Evolutionary conservation across 2,329 filamentous ascomycete species (phyloP).

Genomic region (Penicillium sp.): DNA sequence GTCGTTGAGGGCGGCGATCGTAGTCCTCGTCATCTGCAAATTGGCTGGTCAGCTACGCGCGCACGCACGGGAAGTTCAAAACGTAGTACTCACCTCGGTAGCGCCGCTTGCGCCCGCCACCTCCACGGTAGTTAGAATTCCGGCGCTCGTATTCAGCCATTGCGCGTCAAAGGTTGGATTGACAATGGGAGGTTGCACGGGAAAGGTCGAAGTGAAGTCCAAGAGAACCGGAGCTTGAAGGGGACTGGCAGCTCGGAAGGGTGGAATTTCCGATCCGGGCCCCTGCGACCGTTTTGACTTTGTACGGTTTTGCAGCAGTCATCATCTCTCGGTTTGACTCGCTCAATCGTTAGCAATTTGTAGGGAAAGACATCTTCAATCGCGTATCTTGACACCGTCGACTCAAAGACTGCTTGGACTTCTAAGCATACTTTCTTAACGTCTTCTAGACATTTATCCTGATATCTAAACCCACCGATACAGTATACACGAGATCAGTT

Average conservation of each 20-base stretch:
- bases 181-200: conserved; percentile 7
- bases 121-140: conserved; percentile 50
- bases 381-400: too few relatives aligned
- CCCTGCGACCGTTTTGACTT: neutral
- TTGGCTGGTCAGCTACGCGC: conserved; percentile 27
- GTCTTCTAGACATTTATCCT: too few relatives aligned
- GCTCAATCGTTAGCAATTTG: too few relatives aligned
- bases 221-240: conserved; percentile 15
- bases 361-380: too few relatives aligned
- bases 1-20: conserved; percentile 69
- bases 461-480: too few relatives aligned
- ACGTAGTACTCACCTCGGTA: conserved; percentile 63
- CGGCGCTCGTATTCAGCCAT: conserved; percentile 59
- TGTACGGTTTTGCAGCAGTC: neutral
- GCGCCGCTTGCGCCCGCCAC: conserved; percentile 66
- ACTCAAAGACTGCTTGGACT: too few relatives aligned
- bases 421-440: too few relatives aligned
- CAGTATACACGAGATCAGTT: too few relatives aligned
- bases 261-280: conserved; percentile 21
- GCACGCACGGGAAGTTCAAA: conserved; percentile 3
- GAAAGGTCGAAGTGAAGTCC: neutral
- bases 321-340: too few relatives aligned
- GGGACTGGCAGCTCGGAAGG: conserved; percentile 16
- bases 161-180: conserved; percentile 5
- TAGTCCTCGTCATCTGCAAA: conserved; percentile 70